Percentiles rank a stretch among this genome's conserved stretches.
These are phyloP conservation scores for Trichoderma sp. DNA, from an alignment of 2,329 filamentous ascomycete genomes.

Conservation along the genomic window DNA sequence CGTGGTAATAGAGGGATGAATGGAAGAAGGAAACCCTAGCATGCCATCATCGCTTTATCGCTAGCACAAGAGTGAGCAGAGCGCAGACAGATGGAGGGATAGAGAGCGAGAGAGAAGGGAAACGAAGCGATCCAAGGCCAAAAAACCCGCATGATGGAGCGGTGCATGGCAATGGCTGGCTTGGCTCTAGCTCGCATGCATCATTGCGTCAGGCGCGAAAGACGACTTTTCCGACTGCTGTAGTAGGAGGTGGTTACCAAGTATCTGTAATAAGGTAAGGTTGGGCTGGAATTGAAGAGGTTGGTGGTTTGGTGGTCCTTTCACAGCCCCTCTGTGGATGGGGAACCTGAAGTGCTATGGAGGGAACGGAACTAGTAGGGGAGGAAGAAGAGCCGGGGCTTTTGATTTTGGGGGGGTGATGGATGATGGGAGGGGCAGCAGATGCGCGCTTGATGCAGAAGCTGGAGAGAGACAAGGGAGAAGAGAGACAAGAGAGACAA, in stretches of 20 bases:
- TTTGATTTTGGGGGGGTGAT: no score
- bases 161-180: background rate
- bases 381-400: background rate
- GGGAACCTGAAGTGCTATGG: background rate
- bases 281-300: slow-evolving; percentile 20
- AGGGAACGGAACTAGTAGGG: background rate
- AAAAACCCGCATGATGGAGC: slow-evolving; percentile 15
- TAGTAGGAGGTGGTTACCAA: no score
- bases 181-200: slow-evolving; percentile 19
- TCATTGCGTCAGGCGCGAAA: slow-evolving; percentile 25
- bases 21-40: background rate
- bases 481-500: background rate
- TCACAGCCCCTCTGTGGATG: slow-evolving; percentile 1
- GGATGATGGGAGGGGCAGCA: no score
- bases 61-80: background rate
- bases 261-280: background rate
- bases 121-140: background rate
- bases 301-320: background rate
- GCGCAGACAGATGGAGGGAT: no score
- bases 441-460: background rate
- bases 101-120: background rate
- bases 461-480: background rate
- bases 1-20: background rate
- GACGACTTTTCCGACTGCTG: no score
- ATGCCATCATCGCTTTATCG: slow-evolving; percentile 20